These are phyloP conservation scores for Grammothele lineata DNA, from an alignment of 768 basidiomycete genomes.

Conservation along the genomic window DNA sequence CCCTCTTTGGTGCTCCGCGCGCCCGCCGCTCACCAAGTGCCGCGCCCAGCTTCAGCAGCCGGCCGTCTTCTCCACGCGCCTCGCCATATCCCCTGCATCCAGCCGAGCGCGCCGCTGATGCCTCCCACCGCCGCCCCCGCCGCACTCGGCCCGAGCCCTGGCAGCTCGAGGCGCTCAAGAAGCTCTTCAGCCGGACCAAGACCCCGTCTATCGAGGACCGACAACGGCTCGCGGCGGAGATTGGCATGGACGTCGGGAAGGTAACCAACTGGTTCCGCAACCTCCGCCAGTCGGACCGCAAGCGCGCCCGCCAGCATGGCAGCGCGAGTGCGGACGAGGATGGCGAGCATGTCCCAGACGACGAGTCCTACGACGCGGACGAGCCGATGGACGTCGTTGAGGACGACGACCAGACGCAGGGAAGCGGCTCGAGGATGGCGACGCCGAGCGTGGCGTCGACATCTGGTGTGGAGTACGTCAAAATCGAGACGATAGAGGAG, in stretches of 20 bases:
- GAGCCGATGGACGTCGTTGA: conserved; percentile 37
- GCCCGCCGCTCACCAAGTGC: conserved; percentile 33
- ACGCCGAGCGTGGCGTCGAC: conserved; percentile 17
- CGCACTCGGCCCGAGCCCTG: conserved; percentile 76
- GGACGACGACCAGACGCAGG: conserved; percentile 28
- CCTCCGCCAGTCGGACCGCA: conserved; percentile 75
- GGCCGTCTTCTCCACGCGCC: conserved; percentile 24
- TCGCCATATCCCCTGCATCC: conserved; percentile 21
- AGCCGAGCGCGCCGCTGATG: conserved; percentile 5
- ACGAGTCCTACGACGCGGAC: neutral
- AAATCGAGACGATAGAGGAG: conserved; percentile 18
- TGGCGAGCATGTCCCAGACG: conserved; percentile 33
- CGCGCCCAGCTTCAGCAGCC: conserved; percentile 18
- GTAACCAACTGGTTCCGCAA: conserved; percentile 90
- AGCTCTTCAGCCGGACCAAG: conserved; percentile 59
- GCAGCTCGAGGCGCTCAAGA: conserved; percentile 73
- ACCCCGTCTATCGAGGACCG: conserved; percentile 82
- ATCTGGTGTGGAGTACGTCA: conserved; percentile 14
- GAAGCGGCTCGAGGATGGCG: conserved; percentile 19
- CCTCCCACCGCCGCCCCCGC: conserved; percentile 42
- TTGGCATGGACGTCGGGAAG: conserved; percentile 84
- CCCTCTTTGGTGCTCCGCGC: conserved; percentile 32
- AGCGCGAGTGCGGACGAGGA: conserved; percentile 37
- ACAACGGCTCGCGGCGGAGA: conserved; percentile 63
- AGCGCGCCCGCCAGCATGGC: conserved; percentile 50